These are phyloP conservation scores for Fusarium pseudograminearum DNA, from an alignment of 2,329 filamentous ascomycete genomes.

Conservation along the genomic window DNA sequence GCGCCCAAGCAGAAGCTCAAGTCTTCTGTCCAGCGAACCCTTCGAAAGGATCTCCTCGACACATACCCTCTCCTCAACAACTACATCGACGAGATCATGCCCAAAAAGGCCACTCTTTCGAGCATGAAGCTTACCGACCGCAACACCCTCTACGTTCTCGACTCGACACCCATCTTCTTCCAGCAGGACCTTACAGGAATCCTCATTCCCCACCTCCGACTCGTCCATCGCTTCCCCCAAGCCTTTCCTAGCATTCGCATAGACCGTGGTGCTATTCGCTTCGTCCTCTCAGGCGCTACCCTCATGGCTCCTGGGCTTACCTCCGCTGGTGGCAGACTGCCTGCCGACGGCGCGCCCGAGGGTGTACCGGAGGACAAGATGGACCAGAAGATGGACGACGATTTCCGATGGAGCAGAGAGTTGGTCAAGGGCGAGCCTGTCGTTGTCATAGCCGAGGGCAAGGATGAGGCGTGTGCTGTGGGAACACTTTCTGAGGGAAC, in stretches of 20 bases:
- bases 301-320: conserved; percentile 97
- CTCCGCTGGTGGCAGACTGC: conserved; percentile 82
- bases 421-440: conserved; percentile 85
- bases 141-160: conserved; percentile 87
- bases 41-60: conserved; percentile 84
- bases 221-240: conserved; percentile 90
- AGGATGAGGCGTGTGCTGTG: conserved; percentile 89
- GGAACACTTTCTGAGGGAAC: conserved; percentile 87
- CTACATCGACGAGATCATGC: conserved; percentile 92
- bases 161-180: conserved; percentile 86
- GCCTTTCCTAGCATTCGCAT: conserved; percentile 88
- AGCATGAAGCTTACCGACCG: conserved; percentile 94
- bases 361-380: conserved; percentile 57
- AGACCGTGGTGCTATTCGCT: conserved; percentile 95
- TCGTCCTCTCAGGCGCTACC: conserved; percentile 91
- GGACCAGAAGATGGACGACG: conserved; percentile 58
- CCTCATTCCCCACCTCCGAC: conserved; percentile 86
- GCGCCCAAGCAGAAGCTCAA: conserved; percentile 96
- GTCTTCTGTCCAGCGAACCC: conserved; percentile 89
- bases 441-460: conserved; percentile 91
- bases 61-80: conserved; percentile 88
- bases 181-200: conserved; percentile 81
- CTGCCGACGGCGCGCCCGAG: conserved; percentile 60
- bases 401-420: conserved; percentile 72
- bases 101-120: conserved; percentile 92